Evolutionary conservation across 116 monocot species (phyloP), one percentile per base, ranked within the genome.

Genomic region (Dioscorea cayenensis): DNA sequence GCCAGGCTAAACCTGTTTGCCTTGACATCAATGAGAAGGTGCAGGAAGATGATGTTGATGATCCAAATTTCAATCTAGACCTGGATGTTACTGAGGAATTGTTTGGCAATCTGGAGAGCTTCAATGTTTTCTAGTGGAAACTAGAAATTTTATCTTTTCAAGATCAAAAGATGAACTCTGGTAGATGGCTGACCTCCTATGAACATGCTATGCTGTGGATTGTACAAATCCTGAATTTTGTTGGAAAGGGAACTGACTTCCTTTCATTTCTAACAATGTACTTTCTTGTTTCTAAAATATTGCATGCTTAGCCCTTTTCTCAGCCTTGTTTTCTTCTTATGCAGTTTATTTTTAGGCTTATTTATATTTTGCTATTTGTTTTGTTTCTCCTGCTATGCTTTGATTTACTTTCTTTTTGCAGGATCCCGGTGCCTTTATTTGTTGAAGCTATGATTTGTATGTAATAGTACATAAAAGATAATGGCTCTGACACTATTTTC

Each of bases 71-170:
- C 36, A 66, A 75, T 49, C 70, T 87, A 2, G 84, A 78, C 21
- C 36, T 84, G 32, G 84, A 81, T 76, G 37, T 76, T 19, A 81
- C 76, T 11, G 78, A 84, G 61, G 78, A 80, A 23, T 55, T 84
- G 10, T 64, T 84, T 22, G 81, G 79, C 7, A 84, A 81, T 50
- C 64, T 87, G 73, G 74, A 73, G 8, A 70, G 79, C 65, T 60
- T 84, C 36, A 80, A 55, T 11, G 55, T 55, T 55, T 16, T 55
- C 19, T n/a, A 55, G 55, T 55, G 55, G 55, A 43, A 43, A 43
- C 43, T 10, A 12, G 55, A n/a, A 55, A 12, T 19, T 55, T 55
- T 55, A n/a, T 3, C 43, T 55, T 55, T 1, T 55, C 55, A n/a
- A 5, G 14, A 55, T 14, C 43, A 32, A 43, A 43, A 43, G 43